Evolutionary conservation across 768 basidiomycete genomes (phyloP), one percentile per base, ranked within the genome.

Genomic region (Lactarius akahatsu): DNA sequence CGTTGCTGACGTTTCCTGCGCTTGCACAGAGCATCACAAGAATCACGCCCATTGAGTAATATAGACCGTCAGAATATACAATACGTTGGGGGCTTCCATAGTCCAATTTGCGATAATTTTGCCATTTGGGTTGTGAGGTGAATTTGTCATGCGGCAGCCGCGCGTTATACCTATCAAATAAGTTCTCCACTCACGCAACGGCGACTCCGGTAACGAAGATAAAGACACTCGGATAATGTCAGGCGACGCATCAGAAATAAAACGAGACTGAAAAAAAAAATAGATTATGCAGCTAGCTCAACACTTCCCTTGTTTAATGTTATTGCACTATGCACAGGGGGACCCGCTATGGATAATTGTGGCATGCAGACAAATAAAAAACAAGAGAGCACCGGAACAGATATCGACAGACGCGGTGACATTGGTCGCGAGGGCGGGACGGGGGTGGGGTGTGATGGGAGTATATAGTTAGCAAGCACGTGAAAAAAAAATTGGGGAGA

Each of bases 11-110:
- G n/a, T 16, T 45, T 28, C 18, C 16, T 6, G n/a, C 11, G 26
- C 13, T 7, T 23, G 66, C 26, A n/a, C 73, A 93, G 92, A 93
- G 77, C 90, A 92, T 79, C 90, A 92, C 85, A 93, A 94, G 85
- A 92, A 94, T 81, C 87, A 91, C 76, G 79, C 87, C n/a, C 92
- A 94, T 78, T 94, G 80, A 77, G 63, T 52, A 52, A 38, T 16
- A 26, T 43, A 43, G 59, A 45, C 47, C 61, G 68, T 61, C 32
- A 56, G 55, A 28, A 36, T 57, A 36, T 13, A 20, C 40, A 13
- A 40, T 50, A 47, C 50, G 28, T 55, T 45, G 57, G 50, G 57
- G 56, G 16, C 20, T 20, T 50, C 54, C 58, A 45, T 67, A 63
- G 65, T 62, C 40, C 18, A 45, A 40, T 36, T 60, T 40, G 28